These are phyloP conservation scores for Colletotrichum filicis DNA, from an alignment of 2,329 filamentous ascomycete species.

Conservation along the genomic window DNA sequence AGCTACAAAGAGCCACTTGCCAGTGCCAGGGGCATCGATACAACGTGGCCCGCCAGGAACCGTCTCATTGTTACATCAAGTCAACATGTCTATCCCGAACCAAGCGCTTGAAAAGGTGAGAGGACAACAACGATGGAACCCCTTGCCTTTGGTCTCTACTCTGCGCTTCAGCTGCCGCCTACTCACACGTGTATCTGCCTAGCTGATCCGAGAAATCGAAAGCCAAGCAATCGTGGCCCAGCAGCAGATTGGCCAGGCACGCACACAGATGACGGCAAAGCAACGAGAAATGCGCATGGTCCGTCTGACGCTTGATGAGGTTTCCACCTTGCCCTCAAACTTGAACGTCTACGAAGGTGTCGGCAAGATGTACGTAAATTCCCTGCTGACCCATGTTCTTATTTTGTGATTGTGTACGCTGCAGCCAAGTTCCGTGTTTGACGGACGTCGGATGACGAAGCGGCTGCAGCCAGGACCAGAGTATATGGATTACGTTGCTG, in stretches of 20 bases:
- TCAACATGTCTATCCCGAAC: constrained; percentile 89
- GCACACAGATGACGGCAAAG: constrained; percentile 85
- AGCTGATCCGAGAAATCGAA: constrained; percentile 96
- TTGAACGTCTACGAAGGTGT: constrained; percentile 94
- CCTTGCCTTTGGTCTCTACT: neutral
- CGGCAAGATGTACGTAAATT: constrained; percentile 85
- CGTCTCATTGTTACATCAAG: neutral
- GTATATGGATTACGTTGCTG: constrained; percentile 11
- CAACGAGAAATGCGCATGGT: constrained; percentile 90
- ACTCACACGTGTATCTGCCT: constrained; percentile 11
- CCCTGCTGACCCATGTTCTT: neutral
- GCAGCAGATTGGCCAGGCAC: constrained; percentile 90
- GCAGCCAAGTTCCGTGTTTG: neutral
- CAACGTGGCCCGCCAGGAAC: neutral
- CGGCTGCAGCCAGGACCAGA: neutral
- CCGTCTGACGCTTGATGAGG: constrained; percentile 86
- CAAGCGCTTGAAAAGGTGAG: constrained; percentile 92
- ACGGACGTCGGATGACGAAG: neutral
- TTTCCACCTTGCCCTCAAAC: constrained; percentile 77
- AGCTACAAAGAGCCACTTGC: neutral
- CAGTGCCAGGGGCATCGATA: neutral
- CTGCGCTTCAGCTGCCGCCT: constrained; percentile 10
- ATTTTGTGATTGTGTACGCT: neutral
- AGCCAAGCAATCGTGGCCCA: constrained; percentile 87
- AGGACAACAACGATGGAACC: neutral